Percentiles rank a stretch among this genome's conserved stretches.
Conservation (phyloP, 768 basidiomycete genomes). For the Mycena crocata region DNA sequence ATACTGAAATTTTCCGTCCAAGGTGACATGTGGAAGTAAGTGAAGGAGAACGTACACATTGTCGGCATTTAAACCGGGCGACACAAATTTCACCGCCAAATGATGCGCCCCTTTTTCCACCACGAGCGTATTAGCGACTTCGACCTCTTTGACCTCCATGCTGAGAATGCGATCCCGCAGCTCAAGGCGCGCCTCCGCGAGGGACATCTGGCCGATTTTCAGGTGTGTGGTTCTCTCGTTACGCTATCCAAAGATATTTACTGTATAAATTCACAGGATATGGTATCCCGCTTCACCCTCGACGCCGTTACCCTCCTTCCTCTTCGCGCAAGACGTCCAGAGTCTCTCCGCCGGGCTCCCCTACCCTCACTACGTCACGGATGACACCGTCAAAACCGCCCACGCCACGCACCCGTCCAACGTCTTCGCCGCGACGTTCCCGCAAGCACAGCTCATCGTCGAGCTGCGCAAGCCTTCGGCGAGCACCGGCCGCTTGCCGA, state of each 20-base stretch:
- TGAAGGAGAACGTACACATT: no score
- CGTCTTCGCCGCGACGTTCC: constrained; percentile 62
- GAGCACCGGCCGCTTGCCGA: constrained; percentile 64
- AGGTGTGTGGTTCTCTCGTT: constrained; percentile 47
- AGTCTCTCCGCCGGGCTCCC: constrained; percentile 61
- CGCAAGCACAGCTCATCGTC: constrained; percentile 56
- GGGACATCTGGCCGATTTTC: constrained; percentile 69
- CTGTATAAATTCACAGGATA: constrained; percentile 45
- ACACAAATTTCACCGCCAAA: constrained; percentile 70
- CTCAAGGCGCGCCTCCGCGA: constrained; percentile 56
- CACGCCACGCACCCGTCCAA: constrained; percentile 24
- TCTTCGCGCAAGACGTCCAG: constrained; percentile 61
- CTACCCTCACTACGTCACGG: constrained; percentile 53
- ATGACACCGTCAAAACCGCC: not conserved
- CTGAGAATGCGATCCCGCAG: constrained; percentile 57
- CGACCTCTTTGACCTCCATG: constrained; percentile 70
- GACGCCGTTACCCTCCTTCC: constrained; percentile 70
- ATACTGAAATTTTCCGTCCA: not conserved
- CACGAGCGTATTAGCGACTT: constrained; percentile 72
- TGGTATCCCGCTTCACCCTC: constrained; percentile 67
- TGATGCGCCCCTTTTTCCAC: constrained; percentile 79
- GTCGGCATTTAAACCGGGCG: constrained; percentile 2
- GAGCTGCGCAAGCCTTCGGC: constrained; percentile 54
- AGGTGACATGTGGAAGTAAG: constrained; percentile 74
- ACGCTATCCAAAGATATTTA: no score